phyloP scores from a whole-genome alignment of 805 yeast species.

The Blastobotrys attinorum region DNA sequence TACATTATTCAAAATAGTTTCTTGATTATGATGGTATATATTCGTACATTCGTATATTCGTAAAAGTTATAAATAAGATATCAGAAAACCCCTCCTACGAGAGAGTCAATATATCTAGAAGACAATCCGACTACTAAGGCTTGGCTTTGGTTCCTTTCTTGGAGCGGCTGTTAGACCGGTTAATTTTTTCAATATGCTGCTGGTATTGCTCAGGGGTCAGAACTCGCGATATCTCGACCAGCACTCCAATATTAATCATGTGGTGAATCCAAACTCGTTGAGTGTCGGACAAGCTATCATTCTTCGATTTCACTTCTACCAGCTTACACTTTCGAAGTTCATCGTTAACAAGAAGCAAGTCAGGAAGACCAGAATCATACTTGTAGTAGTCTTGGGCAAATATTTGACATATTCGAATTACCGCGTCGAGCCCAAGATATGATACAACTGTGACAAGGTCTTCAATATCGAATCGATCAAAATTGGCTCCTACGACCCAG shows the following conservation, averaged over 20 bases:
- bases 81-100: too few relatives aligned
- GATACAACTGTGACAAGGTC: slow-evolving; percentile 17
- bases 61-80: too few relatives aligned
- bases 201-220: slow-evolving; percentile 3
- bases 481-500: slow-evolving; percentile 25
- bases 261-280: slow-evolving; percentile 32
- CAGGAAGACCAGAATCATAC: slow-evolving; percentile 30
- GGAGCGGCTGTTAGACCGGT: too few relatives aligned
- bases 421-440: slow-evolving; percentile 17
- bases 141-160: too few relatives aligned
- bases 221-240: slow-evolving; percentile 28
- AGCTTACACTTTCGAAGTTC: slow-evolving; percentile 17
- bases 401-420: slow-evolving; percentile 17
- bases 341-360: slow-evolving; percentile 19
- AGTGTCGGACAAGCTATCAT: slow-evolving; percentile 31
- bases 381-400: slow-evolving; percentile 20
- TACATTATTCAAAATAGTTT: too few relatives aligned
- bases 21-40: too few relatives aligned
- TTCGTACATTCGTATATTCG: too few relatives aligned
- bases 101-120: too few relatives aligned
- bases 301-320: slow-evolving; percentile 32
- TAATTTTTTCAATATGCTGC: too few relatives aligned
- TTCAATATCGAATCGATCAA: slow-evolving; percentile 19
- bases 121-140: too few relatives aligned
- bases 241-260: slow-evolving; percentile 20